Conservation (phyloP, 352 stramenopile genomes). For the Globisporangium spinosum region DNA sequence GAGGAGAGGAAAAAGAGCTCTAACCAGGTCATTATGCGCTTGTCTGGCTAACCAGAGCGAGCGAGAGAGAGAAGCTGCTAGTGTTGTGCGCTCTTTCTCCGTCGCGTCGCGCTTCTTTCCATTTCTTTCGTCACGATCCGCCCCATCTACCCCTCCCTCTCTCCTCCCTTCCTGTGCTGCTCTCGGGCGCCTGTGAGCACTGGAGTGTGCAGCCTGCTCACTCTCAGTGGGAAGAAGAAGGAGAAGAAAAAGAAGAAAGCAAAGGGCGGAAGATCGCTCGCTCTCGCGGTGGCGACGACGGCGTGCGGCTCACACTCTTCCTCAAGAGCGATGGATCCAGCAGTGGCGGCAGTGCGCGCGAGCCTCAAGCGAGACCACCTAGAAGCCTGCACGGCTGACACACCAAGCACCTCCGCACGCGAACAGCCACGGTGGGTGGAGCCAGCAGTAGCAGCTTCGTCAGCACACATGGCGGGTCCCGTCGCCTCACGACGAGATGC, state of each 20-base stretch:
- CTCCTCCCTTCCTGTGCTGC: background rate
- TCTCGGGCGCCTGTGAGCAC: no score
- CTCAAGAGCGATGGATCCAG: background rate
- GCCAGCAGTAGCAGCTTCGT: background rate
- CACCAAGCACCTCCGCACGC: background rate
- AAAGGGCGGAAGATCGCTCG: conserved; percentile 5
- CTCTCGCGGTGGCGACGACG: background rate
- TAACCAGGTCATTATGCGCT: background rate
- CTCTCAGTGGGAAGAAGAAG: background rate
- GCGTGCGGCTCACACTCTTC: background rate
- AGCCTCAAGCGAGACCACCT: conserved; percentile 1
- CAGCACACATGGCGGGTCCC: background rate
- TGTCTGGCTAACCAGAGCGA: background rate
- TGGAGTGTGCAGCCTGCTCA: background rate
- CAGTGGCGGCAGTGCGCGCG: background rate
- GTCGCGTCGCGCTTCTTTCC: conserved; percentile 2
- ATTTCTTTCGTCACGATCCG: conserved; percentile 1
- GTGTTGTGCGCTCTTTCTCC: background rate
- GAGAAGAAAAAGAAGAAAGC: conserved; percentile 3
- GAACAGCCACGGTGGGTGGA: background rate
- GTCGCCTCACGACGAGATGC: no score
- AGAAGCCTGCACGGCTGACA: background rate
- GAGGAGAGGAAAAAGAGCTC: background rate
- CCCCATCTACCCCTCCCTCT: background rate
- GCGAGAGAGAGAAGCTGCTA: background rate